Evolutionary conservation across 345 rosid species (phyloP).

Genomic region (Gossypium raimondii): DNA sequence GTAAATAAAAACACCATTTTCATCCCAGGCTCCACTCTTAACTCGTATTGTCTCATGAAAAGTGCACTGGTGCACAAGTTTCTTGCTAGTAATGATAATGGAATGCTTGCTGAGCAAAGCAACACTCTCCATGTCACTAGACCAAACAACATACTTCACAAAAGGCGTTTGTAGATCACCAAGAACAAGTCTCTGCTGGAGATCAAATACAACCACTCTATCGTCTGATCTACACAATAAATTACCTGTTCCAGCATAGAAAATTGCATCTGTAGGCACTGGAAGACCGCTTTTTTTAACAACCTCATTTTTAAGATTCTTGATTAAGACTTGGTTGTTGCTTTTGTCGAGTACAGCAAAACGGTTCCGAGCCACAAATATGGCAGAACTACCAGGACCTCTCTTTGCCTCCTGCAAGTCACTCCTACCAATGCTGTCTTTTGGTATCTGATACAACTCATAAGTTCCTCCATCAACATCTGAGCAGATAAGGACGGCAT

Average conservation of each 20-base stretch:
- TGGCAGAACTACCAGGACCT: slow-evolving; percentile 77
- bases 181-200: slow-evolving; percentile 82
- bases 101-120: slow-evolving; percentile 96
- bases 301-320: slow-evolving; percentile 74
- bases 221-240: slow-evolving; percentile 86
- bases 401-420: slow-evolving; percentile 88
- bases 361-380: slow-evolving; percentile 75
- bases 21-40: slow-evolving; percentile 97
- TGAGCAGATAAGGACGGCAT: slow-evolving; percentile 80
- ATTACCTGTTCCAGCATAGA: slow-evolving; percentile 91
- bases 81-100: slow-evolving; percentile 76
- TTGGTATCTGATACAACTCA: slow-evolving; percentile 78
- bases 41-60: slow-evolving; percentile 93
- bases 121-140: slow-evolving; percentile 86
- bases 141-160: slow-evolving; percentile 84
- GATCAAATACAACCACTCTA: slow-evolving; percentile 79
- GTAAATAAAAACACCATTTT: slow-evolving; percentile 86
- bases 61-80: slow-evolving; percentile 77
- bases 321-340: slow-evolving; percentile 77
- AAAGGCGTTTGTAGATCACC: slow-evolving; percentile 85
- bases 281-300: slow-evolving; percentile 74
- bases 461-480: slow-evolving; percentile 94
- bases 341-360: slow-evolving; percentile 91
- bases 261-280: slow-evolving; percentile 70
- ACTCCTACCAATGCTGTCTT: slow-evolving; percentile 66